Conservation (phyloP, 805 yeast species). For the Metschnikowia peoriensis region DNA sequence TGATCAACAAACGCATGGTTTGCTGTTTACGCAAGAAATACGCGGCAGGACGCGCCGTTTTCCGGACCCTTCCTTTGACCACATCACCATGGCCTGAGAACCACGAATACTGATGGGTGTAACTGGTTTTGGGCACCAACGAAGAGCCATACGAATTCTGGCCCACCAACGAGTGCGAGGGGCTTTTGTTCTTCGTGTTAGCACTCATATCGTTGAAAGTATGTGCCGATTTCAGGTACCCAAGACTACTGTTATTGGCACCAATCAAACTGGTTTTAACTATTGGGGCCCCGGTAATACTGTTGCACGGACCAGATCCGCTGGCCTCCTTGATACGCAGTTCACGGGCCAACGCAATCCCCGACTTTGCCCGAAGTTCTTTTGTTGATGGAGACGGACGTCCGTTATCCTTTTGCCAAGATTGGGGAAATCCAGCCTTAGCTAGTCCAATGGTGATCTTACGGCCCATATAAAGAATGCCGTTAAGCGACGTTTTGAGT, state of each 20-base stretch:
- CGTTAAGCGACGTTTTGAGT: conserved; percentile 60
- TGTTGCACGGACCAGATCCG: conserved; percentile 22
- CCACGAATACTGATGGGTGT: conserved; percentile 26
- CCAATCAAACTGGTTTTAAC: conserved; percentile 15
- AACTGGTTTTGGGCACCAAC: conserved; percentile 24
- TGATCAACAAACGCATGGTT: conserved; percentile 63
- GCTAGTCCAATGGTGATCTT: conserved; percentile 63
- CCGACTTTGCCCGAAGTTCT: conserved; percentile 29
- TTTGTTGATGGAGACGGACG: conserved; percentile 30
- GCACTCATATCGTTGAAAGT: conserved; percentile 32
- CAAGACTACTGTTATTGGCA: conserved; percentile 20
- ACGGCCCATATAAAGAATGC: conserved; percentile 73
- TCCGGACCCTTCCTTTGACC: conserved; percentile 61
- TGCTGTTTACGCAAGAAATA: conserved; percentile 44
- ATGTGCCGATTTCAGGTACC: conserved; percentile 36
- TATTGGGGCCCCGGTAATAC: conserved; percentile 19
- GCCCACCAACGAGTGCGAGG: conserved; percentile 31
- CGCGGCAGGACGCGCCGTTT: conserved; percentile 45
- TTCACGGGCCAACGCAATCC: conserved; percentile 32
- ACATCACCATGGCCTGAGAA: conserved; percentile 39
- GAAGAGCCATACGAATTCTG: conserved; percentile 37
- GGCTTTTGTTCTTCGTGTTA: conserved; percentile 34
- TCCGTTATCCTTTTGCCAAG: conserved; percentile 46
- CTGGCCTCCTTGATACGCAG: conserved; percentile 46
- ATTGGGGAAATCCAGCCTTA: conserved; percentile 43